These are phyloP conservation scores for Periconia digitata DNA, from an alignment of 2,329 filamentous ascomycete species.

Conservation along the genomic window DNA sequence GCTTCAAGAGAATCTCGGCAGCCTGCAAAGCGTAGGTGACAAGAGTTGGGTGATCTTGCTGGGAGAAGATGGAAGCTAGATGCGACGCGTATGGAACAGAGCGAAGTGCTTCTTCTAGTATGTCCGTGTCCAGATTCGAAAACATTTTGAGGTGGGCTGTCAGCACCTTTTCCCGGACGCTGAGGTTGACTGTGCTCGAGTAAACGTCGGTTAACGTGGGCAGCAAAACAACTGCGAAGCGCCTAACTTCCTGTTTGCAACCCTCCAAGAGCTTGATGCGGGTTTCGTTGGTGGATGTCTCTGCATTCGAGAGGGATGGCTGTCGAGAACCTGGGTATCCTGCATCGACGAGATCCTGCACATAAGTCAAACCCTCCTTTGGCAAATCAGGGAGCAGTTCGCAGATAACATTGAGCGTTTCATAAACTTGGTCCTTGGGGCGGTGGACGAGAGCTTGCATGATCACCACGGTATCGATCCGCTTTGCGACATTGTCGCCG, in stretches of 20 bases:
- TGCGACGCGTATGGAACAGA: conserved; percentile 95
- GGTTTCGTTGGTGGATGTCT: conserved; percentile 71
- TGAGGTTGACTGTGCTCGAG: conserved; percentile 94
- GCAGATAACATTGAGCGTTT: conserved; percentile 96
- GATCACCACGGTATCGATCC: conserved; percentile 93
- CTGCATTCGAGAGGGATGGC: conserved; percentile 44
- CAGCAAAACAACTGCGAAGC: conserved; percentile 90
- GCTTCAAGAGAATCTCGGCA: conserved; percentile 80
- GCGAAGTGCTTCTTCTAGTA: conserved; percentile 82
- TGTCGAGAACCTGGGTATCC: conserved; percentile 52
- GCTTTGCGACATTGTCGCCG: conserved; percentile 74
- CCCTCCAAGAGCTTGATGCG: conserved; percentile 76
- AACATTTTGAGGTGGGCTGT: conserved; percentile 98
- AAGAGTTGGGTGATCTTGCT: conserved; percentile 86
- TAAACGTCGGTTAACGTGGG: conserved; percentile 96
- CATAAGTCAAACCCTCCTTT: conserved; percentile 54
- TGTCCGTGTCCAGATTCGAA: conserved; percentile 83
- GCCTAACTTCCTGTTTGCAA: conserved; percentile 85
- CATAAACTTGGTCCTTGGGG: conserved; percentile 92
- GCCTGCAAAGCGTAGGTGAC: conserved; percentile 87
- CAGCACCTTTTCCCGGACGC: conserved; percentile 91
- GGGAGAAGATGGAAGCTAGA: conserved; percentile 89
- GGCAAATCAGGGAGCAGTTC: conserved; percentile 82
- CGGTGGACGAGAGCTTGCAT: conserved; percentile 98
- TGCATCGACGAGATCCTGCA: conserved; percentile 54